A percentile compares a stretch with the other conserved stretches of the same genome.
Conservation (phyloP, 768 basidiomycete species). For the Termitomyces sp. region DNA sequence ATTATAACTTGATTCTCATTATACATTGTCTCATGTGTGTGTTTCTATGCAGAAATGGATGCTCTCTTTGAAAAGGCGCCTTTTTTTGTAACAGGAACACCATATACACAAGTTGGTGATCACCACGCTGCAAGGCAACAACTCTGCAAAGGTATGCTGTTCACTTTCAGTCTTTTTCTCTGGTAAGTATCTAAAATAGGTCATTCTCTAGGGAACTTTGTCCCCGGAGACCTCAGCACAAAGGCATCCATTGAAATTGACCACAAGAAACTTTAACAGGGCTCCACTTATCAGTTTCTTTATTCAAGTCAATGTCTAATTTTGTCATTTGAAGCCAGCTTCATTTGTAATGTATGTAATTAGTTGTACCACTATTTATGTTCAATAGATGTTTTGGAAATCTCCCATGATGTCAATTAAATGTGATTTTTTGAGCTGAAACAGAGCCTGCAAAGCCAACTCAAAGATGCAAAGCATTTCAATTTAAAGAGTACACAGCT, state of each 20-base stretch:
- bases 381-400: too few relatives aligned
- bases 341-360: neutral
- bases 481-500: too few relatives aligned
- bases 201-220: slow-evolving; percentile 12
- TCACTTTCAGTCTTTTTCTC: neutral
- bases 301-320: too few relatives aligned
- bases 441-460: too few relatives aligned
- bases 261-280: neutral
- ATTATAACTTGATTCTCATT: neutral
- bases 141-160: slow-evolving; percentile 29
- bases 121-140: slow-evolving; percentile 29
- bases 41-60: slow-evolving; percentile 31
- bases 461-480: too few relatives aligned
- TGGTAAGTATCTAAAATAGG: too few relatives aligned
- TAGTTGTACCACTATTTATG: neutral
- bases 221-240: slow-evolving; percentile 18
- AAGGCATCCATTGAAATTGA: neutral
- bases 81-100: slow-evolving; percentile 29
- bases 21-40: neutral
- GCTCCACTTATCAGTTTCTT: too few relatives aligned
- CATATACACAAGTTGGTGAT: slow-evolving; percentile 29
- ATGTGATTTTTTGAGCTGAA: too few relatives aligned
- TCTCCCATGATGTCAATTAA: too few relatives aligned
- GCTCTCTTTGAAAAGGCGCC: slow-evolving; percentile 33
- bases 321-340: neutral